Percentiles rank a stretch among this genome's conserved stretches.
These are phyloP conservation scores for Murraya paniculata DNA, from an alignment of 345 rosid genomes.

Conservation along the genomic window DNA sequence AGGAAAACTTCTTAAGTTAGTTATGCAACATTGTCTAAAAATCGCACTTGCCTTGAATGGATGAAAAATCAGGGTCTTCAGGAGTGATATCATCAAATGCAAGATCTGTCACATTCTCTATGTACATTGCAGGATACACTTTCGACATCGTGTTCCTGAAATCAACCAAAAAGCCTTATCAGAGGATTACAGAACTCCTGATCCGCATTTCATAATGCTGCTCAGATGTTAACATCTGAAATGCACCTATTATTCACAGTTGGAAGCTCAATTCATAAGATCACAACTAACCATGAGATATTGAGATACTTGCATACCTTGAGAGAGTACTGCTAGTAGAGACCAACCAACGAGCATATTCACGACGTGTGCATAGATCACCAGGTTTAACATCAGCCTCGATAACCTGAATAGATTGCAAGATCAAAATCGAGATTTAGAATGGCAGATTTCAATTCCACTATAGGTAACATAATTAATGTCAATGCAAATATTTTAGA, in stretches of 20 bases:
- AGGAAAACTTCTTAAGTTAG: constrained; percentile 1
- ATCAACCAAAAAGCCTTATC: constrained; percentile 23
- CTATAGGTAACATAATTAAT: not conserved
- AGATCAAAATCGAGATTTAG: not conserved
- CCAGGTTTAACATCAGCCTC: constrained; percentile 72
- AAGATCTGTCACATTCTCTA: constrained; percentile 85
- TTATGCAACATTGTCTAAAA: not conserved
- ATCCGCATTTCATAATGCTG: not conserved
- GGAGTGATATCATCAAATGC: constrained; percentile 87
- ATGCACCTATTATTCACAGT: not conserved
- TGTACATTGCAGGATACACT: constrained; percentile 94
- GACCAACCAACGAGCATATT: constrained; percentile 93
- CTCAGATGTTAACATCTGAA: not conserved
- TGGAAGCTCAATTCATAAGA: constrained; percentile 16
- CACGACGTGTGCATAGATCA: constrained; percentile 86
- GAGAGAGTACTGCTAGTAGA: constrained; percentile 78
- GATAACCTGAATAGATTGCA: constrained; percentile 56
- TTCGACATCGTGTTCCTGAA: constrained; percentile 73
- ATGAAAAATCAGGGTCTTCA: constrained; percentile 86
- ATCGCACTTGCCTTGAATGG: constrained; percentile 77
- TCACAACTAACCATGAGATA: constrained; percentile 15
- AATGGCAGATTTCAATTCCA: not conserved
- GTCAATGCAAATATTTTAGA: not conserved
- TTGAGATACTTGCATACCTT: constrained; percentile 48
- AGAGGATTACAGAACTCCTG: not conserved